Evolutionary conservation across 106 monocot genomes (phyloP).

Genomic region (Dioscorea zingiberensis): DNA sequence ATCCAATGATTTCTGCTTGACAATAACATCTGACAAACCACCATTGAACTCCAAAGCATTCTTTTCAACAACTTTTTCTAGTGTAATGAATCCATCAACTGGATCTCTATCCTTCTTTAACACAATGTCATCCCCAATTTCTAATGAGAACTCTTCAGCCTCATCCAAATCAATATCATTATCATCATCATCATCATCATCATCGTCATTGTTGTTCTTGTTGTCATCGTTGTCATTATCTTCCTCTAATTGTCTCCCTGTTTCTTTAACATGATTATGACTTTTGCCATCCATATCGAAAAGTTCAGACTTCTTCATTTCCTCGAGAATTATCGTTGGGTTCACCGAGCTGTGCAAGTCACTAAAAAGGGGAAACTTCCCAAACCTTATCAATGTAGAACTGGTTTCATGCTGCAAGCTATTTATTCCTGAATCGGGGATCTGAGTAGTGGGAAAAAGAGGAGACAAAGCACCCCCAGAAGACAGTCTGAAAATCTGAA

Average conservation of each 20-base stretch:
- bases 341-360: constrained; percentile 13
- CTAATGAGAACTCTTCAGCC: not conserved
- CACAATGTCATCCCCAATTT: too few species aligned
- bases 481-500: constrained; percentile 34
- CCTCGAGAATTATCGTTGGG: not conserved
- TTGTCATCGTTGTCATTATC: too few species aligned
- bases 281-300: not conserved
- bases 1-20: not conserved
- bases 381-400: constrained; percentile 9
- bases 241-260: constrained; percentile 20
- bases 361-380: constrained; percentile 23
- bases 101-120: not conserved
- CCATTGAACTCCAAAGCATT: not conserved
- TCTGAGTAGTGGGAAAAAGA: not conserved
- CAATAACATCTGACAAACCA: constrained; percentile 1
- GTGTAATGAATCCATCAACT: constrained; percentile 3
- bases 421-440: not conserved
- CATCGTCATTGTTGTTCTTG: too few species aligned
- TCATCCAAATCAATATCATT: constrained; percentile 18
- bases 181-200: too few species aligned
- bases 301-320: not conserved
- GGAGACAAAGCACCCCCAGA: constrained; percentile 6
- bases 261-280: constrained; percentile 9
- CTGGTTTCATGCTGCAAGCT: not conserved
- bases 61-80: not conserved